These are phyloP conservation scores for Calonectria multiphialidica DNA, from an alignment of 2,329 filamentous ascomycete species.

Conservation along the genomic window DNA sequence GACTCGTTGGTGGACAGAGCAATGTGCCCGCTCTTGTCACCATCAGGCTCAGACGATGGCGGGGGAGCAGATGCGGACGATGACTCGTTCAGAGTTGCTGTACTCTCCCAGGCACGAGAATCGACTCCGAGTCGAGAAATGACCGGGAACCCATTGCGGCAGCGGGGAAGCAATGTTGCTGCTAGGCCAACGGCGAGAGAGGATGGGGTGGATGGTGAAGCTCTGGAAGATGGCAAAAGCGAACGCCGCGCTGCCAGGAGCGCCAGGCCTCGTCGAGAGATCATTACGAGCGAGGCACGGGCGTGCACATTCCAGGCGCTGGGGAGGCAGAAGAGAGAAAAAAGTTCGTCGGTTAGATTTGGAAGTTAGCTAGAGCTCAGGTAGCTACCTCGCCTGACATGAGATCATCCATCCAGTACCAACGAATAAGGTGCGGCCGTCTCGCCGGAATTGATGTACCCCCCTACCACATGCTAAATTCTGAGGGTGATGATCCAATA, in stretches of 20 bases:
- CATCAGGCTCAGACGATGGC: constrained; percentile 52
- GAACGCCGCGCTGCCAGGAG: constrained; percentile 40
- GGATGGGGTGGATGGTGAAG: constrained; percentile 14
- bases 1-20: constrained; percentile 80
- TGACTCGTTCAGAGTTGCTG: constrained; percentile 30
- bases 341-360: neutral
- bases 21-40: constrained; percentile 85
- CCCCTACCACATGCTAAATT: neutral
- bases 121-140: constrained; percentile 13
- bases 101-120: constrained; percentile 43
- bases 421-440: neutral
- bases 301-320: constrained; percentile 24
- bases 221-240: constrained; percentile 22
- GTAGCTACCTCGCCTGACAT: constrained; percentile 22
- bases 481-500: no score
- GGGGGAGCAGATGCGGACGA: constrained; percentile 21
- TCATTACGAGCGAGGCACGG: constrained; percentile 40
- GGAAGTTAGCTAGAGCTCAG: constrained; percentile 25
- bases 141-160: constrained; percentile 11
- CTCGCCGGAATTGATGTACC: no score
- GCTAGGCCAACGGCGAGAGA: constrained; percentile 22
- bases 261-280: constrained; percentile 43
- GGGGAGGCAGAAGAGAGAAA: neutral
- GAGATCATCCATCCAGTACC: constrained; percentile 24
- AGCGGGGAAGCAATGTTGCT: constrained; percentile 27